A percentile compares a stretch with the other conserved stretches of the same genome.
phyloP scores from a whole-genome alignment of 2,329 filamentous ascomycete genomes.

The Phialemoniopsis sp. region DNA sequence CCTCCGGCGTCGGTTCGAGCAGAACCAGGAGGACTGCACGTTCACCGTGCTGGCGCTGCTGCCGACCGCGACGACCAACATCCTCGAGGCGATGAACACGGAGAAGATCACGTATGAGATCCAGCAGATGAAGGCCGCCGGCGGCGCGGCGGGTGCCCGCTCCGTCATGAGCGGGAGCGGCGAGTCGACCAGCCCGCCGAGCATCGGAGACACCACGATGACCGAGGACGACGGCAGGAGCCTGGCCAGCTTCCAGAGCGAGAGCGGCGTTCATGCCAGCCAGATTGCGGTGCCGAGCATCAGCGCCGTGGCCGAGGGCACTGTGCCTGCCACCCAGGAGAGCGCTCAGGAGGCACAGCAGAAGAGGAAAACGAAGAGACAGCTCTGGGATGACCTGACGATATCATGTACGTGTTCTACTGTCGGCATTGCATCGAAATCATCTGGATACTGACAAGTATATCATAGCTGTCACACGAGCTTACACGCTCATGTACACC shows the following conservation, averaged over 20 bases:
- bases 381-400: constrained; percentile 96
- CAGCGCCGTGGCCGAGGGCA: no score
- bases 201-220: constrained; percentile 65
- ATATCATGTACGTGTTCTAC: constrained; percentile 69
- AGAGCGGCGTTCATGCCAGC: constrained; percentile 79
- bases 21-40: constrained; percentile 98
- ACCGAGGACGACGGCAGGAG: constrained; percentile 82
- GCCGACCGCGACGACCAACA: constrained; percentile 85
- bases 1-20: constrained; percentile 91
- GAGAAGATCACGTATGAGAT: constrained; percentile 91
- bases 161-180: constrained; percentile 37
- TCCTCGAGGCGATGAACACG: constrained; percentile 82
- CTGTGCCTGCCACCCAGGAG: no score
- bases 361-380: constrained; percentile 72
- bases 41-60: constrained; percentile 96
- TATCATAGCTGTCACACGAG: constrained; percentile 72
- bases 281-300: constrained; percentile 57
- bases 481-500: constrained; percentile 90
- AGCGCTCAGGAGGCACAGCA: constrained; percentile 6
- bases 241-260: constrained; percentile 70
- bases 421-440: neutral
- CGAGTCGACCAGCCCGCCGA: constrained; percentile 52
- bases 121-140: constrained; percentile 80
- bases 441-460: neutral
- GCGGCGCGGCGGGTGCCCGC: constrained; percentile 39